Evolutionary conservation across 257 asterid species (phyloP).

Genomic region (Plectranthus barbatus): DNA sequence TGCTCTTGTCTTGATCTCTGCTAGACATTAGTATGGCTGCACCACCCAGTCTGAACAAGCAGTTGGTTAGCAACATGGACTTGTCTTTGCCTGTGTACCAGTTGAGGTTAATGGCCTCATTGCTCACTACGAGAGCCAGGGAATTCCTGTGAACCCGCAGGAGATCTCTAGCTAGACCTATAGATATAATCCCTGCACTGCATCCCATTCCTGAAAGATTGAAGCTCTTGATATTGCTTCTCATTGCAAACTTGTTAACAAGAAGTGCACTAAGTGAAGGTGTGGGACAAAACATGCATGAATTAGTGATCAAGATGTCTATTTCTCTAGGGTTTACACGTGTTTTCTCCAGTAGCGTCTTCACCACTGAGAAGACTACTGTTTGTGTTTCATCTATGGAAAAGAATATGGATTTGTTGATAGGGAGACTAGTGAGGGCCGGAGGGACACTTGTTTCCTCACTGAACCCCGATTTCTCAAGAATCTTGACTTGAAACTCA

Average conservation of each 20-base stretch:
- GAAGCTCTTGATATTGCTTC: conserved; percentile 23
- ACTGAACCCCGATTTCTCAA: conserved; percentile 25
- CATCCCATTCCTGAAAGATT: conserved; percentile 43
- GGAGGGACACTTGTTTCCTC: conserved; percentile 25
- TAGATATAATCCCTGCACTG: conserved; percentile 29
- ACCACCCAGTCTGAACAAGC: conserved; percentile 25
- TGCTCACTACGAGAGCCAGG: conserved; percentile 19
- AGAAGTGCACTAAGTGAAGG: conserved; percentile 32
- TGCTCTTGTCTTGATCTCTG: neutral
- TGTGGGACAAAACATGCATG: conserved; percentile 19
- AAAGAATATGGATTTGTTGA: neutral
- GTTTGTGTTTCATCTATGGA: conserved; percentile 14
- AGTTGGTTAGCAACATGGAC: conserved; percentile 24
- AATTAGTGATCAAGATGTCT: conserved; percentile 24
- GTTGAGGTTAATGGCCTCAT: conserved; percentile 16
- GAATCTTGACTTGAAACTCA: conserved; percentile 19
- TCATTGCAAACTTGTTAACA: conserved; percentile 23
- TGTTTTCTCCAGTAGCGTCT: conserved; percentile 6
- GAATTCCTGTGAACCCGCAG: conserved; percentile 17
- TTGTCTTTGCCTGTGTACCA: conserved; percentile 22
- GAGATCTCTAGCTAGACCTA: conserved; percentile 22
- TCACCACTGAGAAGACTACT: conserved; percentile 16
- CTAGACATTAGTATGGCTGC: conserved; percentile 22
- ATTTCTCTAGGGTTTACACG: conserved; percentile 9
- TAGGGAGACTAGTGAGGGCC: conserved; percentile 16